Evolutionary conservation across 2,329 filamentous ascomycete species (phyloP).

Genomic region (Colletotrichum sp.): DNA sequence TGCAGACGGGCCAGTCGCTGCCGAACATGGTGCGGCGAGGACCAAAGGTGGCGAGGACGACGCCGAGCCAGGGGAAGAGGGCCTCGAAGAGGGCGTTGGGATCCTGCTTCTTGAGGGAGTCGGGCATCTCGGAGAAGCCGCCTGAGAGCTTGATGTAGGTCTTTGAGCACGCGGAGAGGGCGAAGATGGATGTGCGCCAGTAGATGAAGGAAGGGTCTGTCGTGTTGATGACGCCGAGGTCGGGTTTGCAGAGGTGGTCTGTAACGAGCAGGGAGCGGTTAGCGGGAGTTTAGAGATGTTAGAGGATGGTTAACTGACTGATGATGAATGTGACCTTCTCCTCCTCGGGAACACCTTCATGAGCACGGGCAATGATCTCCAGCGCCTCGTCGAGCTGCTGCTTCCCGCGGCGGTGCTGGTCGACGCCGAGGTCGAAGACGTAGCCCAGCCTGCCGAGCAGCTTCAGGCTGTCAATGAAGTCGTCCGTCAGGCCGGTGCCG

Average conservation of each 20-base stretch:
- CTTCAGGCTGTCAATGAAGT: constrained; percentile 70
- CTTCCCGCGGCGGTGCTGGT: constrained; percentile 77
- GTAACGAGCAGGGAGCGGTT: background rate
- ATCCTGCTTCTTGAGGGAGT: constrained; percentile 51
- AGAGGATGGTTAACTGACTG: constrained; percentile 53
- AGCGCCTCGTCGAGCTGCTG: constrained; percentile 75
- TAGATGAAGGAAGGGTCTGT: constrained; percentile 64
- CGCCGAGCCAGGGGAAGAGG: constrained; percentile 73
- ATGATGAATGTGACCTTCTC: constrained; percentile 72
- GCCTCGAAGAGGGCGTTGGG: constrained; percentile 65
- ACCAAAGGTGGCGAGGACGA: constrained; percentile 76
- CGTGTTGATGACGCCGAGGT: constrained; percentile 68
- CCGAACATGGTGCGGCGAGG: constrained; percentile 82
- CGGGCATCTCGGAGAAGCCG: constrained; percentile 76
- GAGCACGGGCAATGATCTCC: constrained; percentile 71
- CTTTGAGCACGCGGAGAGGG: constrained; percentile 66
- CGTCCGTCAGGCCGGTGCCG: constrained; percentile 66
- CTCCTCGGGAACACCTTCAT: constrained; percentile 63
- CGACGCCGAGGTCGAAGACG: constrained; percentile 84
- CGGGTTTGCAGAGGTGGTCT: constrained; percentile 93
- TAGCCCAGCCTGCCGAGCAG: constrained; percentile 68
- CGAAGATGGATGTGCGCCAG: constrained; percentile 73
- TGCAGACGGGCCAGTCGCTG: constrained; percentile 94
- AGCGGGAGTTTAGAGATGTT: background rate
- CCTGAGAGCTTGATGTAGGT: constrained; percentile 96